Percentiles rank a stretch among this genome's conserved stretches.
Conservation (phyloP, 306 rosid genomes). For the Cucurbita ficifolia region DNA sequence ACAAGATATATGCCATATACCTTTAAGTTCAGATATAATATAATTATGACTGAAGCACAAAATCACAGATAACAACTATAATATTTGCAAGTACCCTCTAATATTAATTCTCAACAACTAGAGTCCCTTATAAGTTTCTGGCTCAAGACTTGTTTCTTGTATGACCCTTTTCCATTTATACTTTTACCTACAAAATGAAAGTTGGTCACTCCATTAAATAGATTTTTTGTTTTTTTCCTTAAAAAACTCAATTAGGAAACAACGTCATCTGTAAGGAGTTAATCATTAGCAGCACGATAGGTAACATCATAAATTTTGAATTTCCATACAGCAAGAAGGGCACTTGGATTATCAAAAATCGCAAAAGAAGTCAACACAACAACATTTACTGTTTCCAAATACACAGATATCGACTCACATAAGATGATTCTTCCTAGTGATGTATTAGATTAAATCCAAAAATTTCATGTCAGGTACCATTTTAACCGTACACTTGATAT, state of each 20-base stretch:
- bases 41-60: not conserved
- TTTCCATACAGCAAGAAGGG: not conserved
- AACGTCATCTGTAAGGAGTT: not conserved
- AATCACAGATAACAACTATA: not conserved
- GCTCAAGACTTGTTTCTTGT: not conserved
- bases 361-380: not conserved
- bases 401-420: not conserved
- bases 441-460: not conserved
- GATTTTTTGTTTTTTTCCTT: too few relatives aligned
- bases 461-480: not conserved
- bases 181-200: not conserved
- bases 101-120: not conserved
- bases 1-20: not conserved
- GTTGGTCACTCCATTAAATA: not conserved
- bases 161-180: not conserved
- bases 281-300: not conserved
- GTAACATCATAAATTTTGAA: not conserved
- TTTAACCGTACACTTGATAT: not conserved
- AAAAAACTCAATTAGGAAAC: not conserved
- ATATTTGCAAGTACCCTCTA: not conserved
- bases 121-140: not conserved
- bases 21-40: not conserved
- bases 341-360: not conserved
- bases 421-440: not conserved
- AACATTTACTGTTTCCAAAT: not conserved